phyloP scores from a whole-genome alignment of 2,329 filamentous ascomycete species.

The Paecilomyces fulvus region DNA sequence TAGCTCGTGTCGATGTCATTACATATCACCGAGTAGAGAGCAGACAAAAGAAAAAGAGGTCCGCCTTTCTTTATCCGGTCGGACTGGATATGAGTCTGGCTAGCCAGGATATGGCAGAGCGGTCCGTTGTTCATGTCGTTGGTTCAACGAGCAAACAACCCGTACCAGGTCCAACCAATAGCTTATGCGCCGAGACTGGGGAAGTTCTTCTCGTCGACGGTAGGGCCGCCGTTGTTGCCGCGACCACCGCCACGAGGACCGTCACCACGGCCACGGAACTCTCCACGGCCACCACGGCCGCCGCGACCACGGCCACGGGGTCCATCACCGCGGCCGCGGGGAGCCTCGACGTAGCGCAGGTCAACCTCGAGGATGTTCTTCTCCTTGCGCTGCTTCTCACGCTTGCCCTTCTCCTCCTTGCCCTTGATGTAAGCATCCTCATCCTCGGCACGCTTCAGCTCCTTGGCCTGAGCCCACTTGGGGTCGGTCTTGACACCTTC shows the following conservation, averaged over 20 bases:
- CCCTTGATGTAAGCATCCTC: constrained; percentile 69
- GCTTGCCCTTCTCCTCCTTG: constrained; percentile 64
- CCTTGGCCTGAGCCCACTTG: constrained; percentile 86
- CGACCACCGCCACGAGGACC: constrained; percentile 33
- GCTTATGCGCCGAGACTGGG: constrained; percentile 36
- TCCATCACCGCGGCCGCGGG: constrained; percentile 45
- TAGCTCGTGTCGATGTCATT: background rate
- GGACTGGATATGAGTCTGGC: background rate
- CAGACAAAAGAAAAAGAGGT: background rate
- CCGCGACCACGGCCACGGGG: constrained; percentile 39
- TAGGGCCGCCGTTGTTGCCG: constrained; percentile 18
- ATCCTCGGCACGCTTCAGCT: constrained; percentile 45
- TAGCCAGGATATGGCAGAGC: background rate
- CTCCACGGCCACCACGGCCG: constrained; percentile 31
- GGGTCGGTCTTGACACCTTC: constrained; percentile 81
- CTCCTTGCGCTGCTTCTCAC: constrained; percentile 82
- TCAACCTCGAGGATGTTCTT: constrained; percentile 88
- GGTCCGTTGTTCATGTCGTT: background rate
- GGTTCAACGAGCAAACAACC: background rate
- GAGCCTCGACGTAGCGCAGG: constrained; percentile 67
- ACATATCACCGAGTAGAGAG: background rate
- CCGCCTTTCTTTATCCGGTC: background rate
- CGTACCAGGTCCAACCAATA: background rate
- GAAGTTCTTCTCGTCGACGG: constrained; percentile 39
- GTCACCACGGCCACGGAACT: constrained; percentile 28